Evolutionary conservation across 108 stramenopile genomes (phyloP), one percentile per base, ranked within the genome.

Genomic region (Fistulifera pelliculosa): DNA sequence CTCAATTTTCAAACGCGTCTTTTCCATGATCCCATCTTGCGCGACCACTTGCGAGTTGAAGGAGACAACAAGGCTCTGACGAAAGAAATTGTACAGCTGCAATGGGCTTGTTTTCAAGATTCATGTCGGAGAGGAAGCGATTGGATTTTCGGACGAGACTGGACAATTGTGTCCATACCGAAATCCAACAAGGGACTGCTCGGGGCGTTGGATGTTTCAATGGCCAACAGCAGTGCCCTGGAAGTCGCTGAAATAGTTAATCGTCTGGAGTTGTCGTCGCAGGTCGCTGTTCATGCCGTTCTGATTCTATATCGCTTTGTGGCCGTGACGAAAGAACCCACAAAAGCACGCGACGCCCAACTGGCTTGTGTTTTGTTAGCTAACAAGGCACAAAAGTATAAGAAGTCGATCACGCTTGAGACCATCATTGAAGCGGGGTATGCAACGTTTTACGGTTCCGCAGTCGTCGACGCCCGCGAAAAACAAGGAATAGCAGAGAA

Each of bases 111-210:
- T 15, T 75, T 76, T 54, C 79, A 83, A 14, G 89, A 91, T 63
- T 73, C 79, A 51, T 69, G 70, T 43, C 79, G 75, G 54, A 75
- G 89, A 17, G 56, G 78, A 39, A 73, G 83, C 31, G 70, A 65
- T 22, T 91, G 89, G 89, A 77, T 80, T 4, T 91, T 87, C 65
- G 89, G 89, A 7, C 63, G 83, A 25, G 89, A 91, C 54, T 91
- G 89, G 89, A 57, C 51, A 42, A 22, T 23, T 10, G 35, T 17
- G 7, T 23, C 27, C n/a, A 27, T 25, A 17, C 11, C 56, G 16
- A 26, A 18, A 15, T 57, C 43, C 21, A 35, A 35, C 31, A 35
- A 35, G 31, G 31, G 31, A 35, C 8, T 35, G 31, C 35, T 43
- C 42, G 56, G 56, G 1, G 22, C 41, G 2, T 41, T 57, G 28